Evolutionary conservation across 257 asterid genomes (phyloP).

Genomic region (Nicotiana knightiana): DNA sequence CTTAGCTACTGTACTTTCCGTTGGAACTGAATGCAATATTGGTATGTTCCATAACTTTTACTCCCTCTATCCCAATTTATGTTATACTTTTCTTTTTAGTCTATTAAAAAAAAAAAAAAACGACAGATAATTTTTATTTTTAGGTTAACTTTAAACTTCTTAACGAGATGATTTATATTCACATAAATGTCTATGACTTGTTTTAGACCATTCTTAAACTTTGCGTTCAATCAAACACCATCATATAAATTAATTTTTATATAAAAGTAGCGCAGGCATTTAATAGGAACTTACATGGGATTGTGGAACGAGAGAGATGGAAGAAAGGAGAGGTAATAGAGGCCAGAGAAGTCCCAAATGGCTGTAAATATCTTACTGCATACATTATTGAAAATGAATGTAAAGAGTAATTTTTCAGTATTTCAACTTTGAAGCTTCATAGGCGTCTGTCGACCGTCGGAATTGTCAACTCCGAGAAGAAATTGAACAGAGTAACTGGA

Average conservation of each 20-base stretch:
- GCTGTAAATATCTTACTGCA: constrained; percentile 21
- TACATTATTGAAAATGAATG: constrained; percentile 9
- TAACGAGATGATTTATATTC: too few relatives aligned
- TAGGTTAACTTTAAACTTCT: too few relatives aligned
- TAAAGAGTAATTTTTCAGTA: background rate
- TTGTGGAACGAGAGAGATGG: background rate
- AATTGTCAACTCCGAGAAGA: background rate
- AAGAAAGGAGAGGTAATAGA: background rate
- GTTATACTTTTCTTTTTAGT: too few relatives aligned
- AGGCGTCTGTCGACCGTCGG: background rate
- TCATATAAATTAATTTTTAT: too few relatives aligned
- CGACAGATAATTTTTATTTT: too few relatives aligned
- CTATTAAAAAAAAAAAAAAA: too few relatives aligned
- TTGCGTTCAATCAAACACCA: too few relatives aligned
- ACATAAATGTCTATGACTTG: too few relatives aligned
- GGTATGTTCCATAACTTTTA: constrained; percentile 4
- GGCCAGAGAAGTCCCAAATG: constrained; percentile 16
- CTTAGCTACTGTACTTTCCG: constrained; percentile 22
- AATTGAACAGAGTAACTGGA: background rate
- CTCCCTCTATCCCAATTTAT: too few relatives aligned
- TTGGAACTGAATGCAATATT: constrained; percentile 22
- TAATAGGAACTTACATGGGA: constrained; percentile 14
- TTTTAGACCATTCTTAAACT: too few relatives aligned
- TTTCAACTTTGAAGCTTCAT: background rate
- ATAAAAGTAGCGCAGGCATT: too few relatives aligned